Evolutionary conservation across 2,329 filamentous ascomycete species (phyloP).

Genomic region (Aspergillus neoniger): DNA sequence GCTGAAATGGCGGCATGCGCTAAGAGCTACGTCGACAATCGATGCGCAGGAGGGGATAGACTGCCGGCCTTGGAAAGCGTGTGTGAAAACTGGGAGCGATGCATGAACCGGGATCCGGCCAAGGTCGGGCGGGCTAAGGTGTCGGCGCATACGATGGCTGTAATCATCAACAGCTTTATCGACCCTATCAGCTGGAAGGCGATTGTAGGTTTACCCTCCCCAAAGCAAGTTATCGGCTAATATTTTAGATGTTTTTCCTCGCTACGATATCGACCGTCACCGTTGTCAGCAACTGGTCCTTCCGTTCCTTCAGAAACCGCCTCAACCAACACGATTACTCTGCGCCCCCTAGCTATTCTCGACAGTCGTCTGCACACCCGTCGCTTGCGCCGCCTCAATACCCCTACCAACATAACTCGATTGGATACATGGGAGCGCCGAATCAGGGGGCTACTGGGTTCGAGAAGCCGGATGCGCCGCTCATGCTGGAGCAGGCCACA

Average conservation of each 20-base stretch:
- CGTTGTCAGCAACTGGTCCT: slow-evolving; percentile 61
- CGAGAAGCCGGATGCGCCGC: slow-evolving; percentile 30
- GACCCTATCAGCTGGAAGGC: slow-evolving; percentile 87
- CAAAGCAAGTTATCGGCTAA: slow-evolving; percentile 18
- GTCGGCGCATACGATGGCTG: slow-evolving; percentile 82
- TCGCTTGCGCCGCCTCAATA: slow-evolving; percentile 26
- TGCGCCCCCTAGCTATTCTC: slow-evolving; percentile 26
- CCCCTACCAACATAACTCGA: slow-evolving; percentile 31
- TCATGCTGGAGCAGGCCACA: slow-evolving; percentile 35
- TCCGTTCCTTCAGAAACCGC: slow-evolving; percentile 53
- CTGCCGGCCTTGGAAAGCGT: slow-evolving; percentile 71
- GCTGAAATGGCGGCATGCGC: slow-evolving; percentile 73
- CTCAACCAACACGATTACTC: slow-evolving; percentile 34
- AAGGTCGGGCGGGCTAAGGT: slow-evolving; percentile 77
- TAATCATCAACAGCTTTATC: slow-evolving; percentile 91
- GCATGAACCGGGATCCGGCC: slow-evolving; percentile 81
- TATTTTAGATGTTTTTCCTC: slow-evolving; percentile 40
- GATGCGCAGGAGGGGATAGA: slow-evolving; percentile 66
- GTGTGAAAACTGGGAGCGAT: slow-evolving; percentile 80
- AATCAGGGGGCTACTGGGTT: slow-evolving; percentile 20
- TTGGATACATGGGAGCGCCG: slow-evolving; percentile 27
- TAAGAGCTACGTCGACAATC: slow-evolving; percentile 72
- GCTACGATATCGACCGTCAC: slow-evolving; percentile 51
- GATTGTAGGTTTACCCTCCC: slow-evolving; percentile 54
- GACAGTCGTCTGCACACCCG: slow-evolving; percentile 24